These are phyloP conservation scores for Trichoderma orchidacearum DNA, from an alignment of 495 filamentous ascomycete species.

Conservation along the genomic window DNA sequence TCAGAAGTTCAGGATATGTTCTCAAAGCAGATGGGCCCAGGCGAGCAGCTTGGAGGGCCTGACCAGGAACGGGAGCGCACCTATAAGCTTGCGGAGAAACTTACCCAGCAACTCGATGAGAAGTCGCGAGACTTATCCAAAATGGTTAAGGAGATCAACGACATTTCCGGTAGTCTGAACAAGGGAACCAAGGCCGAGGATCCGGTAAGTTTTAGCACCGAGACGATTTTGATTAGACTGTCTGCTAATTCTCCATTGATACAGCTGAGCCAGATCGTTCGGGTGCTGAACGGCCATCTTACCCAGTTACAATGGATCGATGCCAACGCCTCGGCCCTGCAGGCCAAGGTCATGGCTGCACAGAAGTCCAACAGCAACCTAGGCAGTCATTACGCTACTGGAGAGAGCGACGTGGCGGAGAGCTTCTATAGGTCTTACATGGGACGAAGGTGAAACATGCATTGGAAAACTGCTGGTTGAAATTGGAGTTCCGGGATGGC, in stretches of 20 bases:
- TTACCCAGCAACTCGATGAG: conserved; percentile 73
- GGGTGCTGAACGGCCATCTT: conserved; percentile 84
- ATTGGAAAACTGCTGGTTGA: conserved; percentile 1
- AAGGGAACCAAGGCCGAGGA: conserved; percentile 83
- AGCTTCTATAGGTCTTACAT: conserved; percentile 73
- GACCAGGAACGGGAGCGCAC: conserved; percentile 92
- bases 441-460: conserved; percentile 39
- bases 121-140: conserved; percentile 82
- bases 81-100: conserved; percentile 81
- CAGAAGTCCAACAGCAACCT: conserved; percentile 61
- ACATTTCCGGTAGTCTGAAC: conserved; percentile 65
- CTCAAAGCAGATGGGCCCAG: conserved; percentile 44
- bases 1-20: conserved; percentile 77
- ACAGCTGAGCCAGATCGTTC: conserved; percentile 85
- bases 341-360: conserved; percentile 62
- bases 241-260: conserved; percentile 5
- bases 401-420: conserved; percentile 54
- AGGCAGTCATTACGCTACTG: conserved; percentile 42
- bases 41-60: conserved; percentile 65
- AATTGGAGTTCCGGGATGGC: conserved; percentile 10
- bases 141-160: conserved; percentile 98
- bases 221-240: not conserved
- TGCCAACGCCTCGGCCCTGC: conserved; percentile 62
- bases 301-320: conserved; percentile 85
- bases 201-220: conserved; percentile 51